Base-by-base conservation (phyloP, 176 grass and related monocot species). In the Carex kokanica region DNA sequence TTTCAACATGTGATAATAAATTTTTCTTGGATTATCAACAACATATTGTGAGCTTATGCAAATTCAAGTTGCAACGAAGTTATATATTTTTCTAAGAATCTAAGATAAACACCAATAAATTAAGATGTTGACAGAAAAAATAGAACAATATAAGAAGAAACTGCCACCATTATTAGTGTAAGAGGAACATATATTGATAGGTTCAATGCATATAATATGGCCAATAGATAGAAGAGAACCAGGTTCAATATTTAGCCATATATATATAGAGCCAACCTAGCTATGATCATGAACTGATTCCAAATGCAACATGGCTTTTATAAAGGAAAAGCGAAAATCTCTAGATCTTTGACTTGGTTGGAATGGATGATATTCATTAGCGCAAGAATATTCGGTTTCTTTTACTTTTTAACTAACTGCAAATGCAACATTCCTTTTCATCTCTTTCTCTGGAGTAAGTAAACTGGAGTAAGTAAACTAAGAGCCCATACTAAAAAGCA, bases 221-320 rank as follows among this genome's bases (percentile, higher is more conserved):
- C 16, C 65, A 20, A n/a, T 41, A 38, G 16, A 16, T 41, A 69
- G 66, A n/a, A 40, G 34, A 69, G 66, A 69, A 69, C 66, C 66
- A 38, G 34, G 66, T 69, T 69, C 66, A 61, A 69, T 69, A 69
- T 69, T 69, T 69, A 6, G 66, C 16, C 17, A 41, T 69, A 69
- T 40, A 18, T 69, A 69, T 40, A 38, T 69, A 69, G 16, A 69
- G 32, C 5, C 66, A 69, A 41, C 34, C 66, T 69, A n/a, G n/a
- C n/a, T n/a, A 36, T 69, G 6, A 41, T 34, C 32, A 34, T 69
- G 66, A 69, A 69, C 32, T 69, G 31, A 41, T 69, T 69, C 66
- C 32, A 69, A 18, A 38, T 38, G 34, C 66, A 69, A n/a, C 66
- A 41, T 69, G 4, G 32, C 34, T 69, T 49, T 49, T 43, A 36